Evolutionary conservation across 495 filamentous ascomycete genomes (phyloP).

Genomic region (Astrocystis sublimbata): DNA sequence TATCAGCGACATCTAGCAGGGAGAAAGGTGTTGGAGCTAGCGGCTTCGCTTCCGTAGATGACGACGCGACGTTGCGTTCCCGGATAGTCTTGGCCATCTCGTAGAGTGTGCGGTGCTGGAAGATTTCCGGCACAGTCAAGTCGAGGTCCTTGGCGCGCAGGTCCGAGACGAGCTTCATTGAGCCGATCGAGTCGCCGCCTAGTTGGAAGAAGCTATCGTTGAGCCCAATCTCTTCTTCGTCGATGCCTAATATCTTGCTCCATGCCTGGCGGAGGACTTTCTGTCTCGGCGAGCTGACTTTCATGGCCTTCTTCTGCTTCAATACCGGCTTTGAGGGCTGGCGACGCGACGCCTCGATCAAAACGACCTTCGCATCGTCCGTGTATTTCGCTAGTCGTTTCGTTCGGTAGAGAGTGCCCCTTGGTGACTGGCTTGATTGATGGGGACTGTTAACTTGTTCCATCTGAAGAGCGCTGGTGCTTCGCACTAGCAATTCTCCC

Average conservation of each 20-base stretch:
- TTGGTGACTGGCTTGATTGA: constrained; percentile 16
- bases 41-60: constrained; percentile 13
- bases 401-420: constrained; percentile 32
- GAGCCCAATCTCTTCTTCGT: constrained; percentile 46
- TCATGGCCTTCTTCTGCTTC: constrained; percentile 22
- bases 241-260: constrained; percentile 36
- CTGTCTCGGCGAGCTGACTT: constrained; percentile 38
- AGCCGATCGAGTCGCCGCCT: constrained; percentile 70
- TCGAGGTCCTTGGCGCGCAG: constrained; percentile 52
- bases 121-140: constrained; percentile 57
- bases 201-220: constrained; percentile 63
- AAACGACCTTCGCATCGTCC: constrained; percentile 16
- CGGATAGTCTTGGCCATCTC: constrained; percentile 41
- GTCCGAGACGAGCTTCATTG: constrained; percentile 67
- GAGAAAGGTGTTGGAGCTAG: constrained; percentile 34
- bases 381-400: constrained; percentile 34
- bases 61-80: constrained; percentile 18
- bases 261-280: constrained; percentile 38
- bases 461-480: constrained; percentile 23
- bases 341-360: constrained; percentile 21
- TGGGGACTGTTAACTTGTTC: constrained; percentile 30
- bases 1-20: constrained; percentile 30
- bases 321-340: constrained; percentile 6
- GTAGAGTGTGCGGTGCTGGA: constrained; percentile 51
- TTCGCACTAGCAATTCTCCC: constrained; percentile 46